Base-by-base conservation (phyloP, 495 filamentous ascomycete species). In the Penicillium nucicola region DNA sequence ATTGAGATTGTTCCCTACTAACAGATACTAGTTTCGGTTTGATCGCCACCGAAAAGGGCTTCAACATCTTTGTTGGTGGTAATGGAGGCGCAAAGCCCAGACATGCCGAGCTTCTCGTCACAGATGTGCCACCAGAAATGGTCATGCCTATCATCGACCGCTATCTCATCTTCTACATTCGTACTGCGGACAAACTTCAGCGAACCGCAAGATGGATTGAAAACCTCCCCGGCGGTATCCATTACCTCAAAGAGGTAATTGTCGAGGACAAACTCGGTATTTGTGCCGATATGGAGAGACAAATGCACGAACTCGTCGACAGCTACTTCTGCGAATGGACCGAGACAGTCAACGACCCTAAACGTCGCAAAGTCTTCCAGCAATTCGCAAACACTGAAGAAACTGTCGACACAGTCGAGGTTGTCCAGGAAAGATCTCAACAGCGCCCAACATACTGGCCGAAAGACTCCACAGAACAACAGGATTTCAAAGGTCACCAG, bases 291-390 rank as follows among this genome's bases (percentile, higher is more conserved):
- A 85, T 97, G 47, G 92, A 97, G 64, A 74, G 82, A 31, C 90
- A 96, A 59, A 97, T 97, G 92, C 77, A 88, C 48, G 83, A 89
- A 33, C 78, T 97, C 0, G 89, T 97, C 9, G 85, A 83, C 50
- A 84, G 81, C n/a, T 97, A 84, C 68, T 96, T 92, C 75, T 93
- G 92, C 74, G 92, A 97, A 63, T 97, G 92, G 92, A 90, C 88
- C 13, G 89, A 92, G 60, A 89, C 87, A 1, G 77, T 96, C 65
- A 80, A 80, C 14, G 74, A 84, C 51, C 87, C 88, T 0, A 75
- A 81, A 30, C 77, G 84, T 7, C 78, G 85, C 13, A 84, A 84
- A 56, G 76, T 79, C 37, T 97, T 97, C 78, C 68, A 77, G 23
- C 92, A 96, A 67, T 97, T 97, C 54, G 85, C 82, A 48, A 97